Base-by-base conservation (phyloP, 371 early-diverging fungal species). In the Syncephalastrum racemosum region DNA sequence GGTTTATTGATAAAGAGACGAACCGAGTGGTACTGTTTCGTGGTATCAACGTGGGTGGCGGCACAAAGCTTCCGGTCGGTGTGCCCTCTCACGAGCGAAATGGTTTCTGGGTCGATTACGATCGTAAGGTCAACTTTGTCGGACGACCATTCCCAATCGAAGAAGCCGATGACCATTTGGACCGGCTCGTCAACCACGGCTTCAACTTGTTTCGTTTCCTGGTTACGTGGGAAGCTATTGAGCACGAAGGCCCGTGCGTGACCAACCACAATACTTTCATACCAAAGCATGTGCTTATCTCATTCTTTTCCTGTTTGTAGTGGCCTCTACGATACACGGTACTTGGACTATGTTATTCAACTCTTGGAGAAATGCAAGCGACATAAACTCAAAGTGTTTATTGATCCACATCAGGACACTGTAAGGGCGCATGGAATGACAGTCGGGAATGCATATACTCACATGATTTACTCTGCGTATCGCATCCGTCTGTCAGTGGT, bases 181-280 rank as follows among this genome's bases (percentile, higher is more conserved):
- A 66, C 16, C 70, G 94, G 31, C 71, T 95, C 36, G 72, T 79
- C 19, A 58, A 77, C 31, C 90, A 89, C 89, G 95, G 95, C 0
- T 86, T 95, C 54, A 91, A 85, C 51, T 79, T 94, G 53, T 58
- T 93, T 16, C 75, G 95, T 4, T 79, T 91, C 43, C 62, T 88
- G 43, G 81, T 91, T 16, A 81, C 92, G 20, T 95, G 95, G 95
- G 95, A 95, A 70, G 82, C 93, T 6, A 64, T 94, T 24, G 93
- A 90, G 56, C 90, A 89, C 70, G 68, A 74, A 47, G 90, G 89
- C 57, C 90, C 90, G 85, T 87, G 72, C 71, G 84, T 81, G 36
- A 41, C 42, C 19, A 8, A 41, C 42, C 19, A 8, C 45, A 43
- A 40, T 2, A 14, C 4, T 14, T 48, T 50, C 20, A 56, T 10